Conservation (phyloP, 2,329 filamentous ascomycete genomes). For the Fusarium sp. region DNA sequence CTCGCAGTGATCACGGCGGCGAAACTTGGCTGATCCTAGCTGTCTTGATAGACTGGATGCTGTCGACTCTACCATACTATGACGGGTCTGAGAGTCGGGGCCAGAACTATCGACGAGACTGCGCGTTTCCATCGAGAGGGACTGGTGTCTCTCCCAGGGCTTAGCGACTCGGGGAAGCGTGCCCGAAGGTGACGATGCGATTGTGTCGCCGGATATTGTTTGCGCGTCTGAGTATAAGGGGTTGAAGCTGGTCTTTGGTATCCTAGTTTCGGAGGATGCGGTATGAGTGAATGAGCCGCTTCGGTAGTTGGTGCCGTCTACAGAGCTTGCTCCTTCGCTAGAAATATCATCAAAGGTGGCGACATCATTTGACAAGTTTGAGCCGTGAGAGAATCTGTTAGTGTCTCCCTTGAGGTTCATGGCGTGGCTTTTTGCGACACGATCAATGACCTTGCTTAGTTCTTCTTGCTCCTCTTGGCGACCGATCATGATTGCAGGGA, state of each 20-base stretch:
- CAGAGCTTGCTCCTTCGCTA: constrained; percentile 70
- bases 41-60: constrained; percentile 64
- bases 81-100: constrained; percentile 55
- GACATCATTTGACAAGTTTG: constrained; percentile 63
- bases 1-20: constrained; percentile 71
- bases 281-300: constrained; percentile 63
- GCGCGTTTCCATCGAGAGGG: constrained; percentile 61
- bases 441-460: constrained; percentile 80
- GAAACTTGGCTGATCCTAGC: constrained; percentile 67
- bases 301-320: constrained; percentile 61
- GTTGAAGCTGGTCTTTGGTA: constrained; percentile 53
- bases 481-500: constrained; percentile 85
- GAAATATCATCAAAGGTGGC: constrained; percentile 64
- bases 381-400: constrained; percentile 64
- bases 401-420: constrained; percentile 55
- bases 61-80: constrained; percentile 58
- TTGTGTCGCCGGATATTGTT: constrained; percentile 57
- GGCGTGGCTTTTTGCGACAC: constrained; percentile 74
- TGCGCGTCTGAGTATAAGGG: constrained; percentile 57
- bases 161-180: constrained; percentile 54
- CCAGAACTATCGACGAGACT: constrained; percentile 59
- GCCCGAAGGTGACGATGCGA: constrained; percentile 59
- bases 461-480: constrained; percentile 76
- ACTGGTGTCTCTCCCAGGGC: constrained; percentile 64
- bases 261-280: constrained; percentile 55